These are phyloP conservation scores for Candida silvicultrix DNA, from an alignment of 805 yeast species.

Conservation along the genomic window DNA sequence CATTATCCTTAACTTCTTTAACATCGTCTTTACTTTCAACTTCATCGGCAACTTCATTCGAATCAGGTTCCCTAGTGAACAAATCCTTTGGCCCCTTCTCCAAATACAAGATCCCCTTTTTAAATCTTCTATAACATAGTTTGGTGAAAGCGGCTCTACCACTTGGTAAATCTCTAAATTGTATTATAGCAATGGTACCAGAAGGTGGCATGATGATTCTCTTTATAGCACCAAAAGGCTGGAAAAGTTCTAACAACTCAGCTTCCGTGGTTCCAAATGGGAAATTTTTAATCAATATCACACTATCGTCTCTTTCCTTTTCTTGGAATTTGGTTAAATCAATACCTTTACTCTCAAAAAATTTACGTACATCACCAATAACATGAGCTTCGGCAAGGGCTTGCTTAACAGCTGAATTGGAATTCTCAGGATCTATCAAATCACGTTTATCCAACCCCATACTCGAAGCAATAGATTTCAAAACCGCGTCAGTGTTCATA, in stretches of 20 bases:
- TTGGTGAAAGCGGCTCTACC: constrained; percentile 89
- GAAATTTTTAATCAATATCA: constrained; percentile 83
- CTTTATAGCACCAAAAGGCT: constrained; percentile 71
- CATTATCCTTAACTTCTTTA: constrained; percentile 26
- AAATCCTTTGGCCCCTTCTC: constrained; percentile 91
- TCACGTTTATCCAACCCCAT: constrained; percentile 81
- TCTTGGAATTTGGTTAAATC: constrained; percentile 66
- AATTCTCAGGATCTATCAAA: constrained; percentile 79
- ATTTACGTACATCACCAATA: constrained; percentile 82
- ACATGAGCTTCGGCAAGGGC: constrained; percentile 97
- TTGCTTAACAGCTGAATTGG: constrained; percentile 89
- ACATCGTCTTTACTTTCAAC: constrained; percentile 13
- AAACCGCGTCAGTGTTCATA: constrained; percentile 86
- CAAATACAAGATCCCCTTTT: constrained; percentile 78
- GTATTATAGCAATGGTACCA: constrained; percentile 92
- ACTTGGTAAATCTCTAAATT: constrained; percentile 72
- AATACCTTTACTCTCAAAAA: constrained; percentile 79
- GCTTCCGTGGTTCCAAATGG: constrained; percentile 79
- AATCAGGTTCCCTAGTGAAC: constrained; percentile 54
- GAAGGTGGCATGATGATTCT: constrained; percentile 91
- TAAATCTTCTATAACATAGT: constrained; percentile 81
- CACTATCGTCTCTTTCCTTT: constrained; percentile 70
- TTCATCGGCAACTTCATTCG: constrained; percentile 26
- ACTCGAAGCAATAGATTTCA: constrained; percentile 81
- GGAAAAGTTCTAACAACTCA: constrained; percentile 78